Evolutionary conservation across 345 rosid species (phyloP).

Genomic region (Camelina laxa): DNA sequence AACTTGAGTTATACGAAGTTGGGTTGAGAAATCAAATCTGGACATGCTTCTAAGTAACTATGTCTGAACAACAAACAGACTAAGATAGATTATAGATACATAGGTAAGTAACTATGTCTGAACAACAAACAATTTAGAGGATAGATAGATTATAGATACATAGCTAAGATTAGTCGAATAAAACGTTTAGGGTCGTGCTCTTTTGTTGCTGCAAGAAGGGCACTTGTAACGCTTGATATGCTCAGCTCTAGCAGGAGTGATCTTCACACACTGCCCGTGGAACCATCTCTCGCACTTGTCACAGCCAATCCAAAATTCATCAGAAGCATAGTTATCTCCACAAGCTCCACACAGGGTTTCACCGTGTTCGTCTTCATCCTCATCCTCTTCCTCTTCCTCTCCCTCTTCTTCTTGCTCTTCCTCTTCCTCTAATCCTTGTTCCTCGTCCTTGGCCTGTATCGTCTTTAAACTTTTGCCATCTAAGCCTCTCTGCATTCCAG

Average conservation of each 20-base stretch:
- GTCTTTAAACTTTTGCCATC: conserved; percentile 54
- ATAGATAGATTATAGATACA: neutral
- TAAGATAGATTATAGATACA: conserved; percentile 1
- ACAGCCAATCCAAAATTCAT: conserved; percentile 89
- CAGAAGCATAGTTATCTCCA: conserved; percentile 71
- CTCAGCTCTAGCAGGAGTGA: conserved; percentile 85
- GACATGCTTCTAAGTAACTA: conserved; percentile 11
- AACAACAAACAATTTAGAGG: conserved; percentile 19
- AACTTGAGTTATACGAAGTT: conserved; percentile 26
- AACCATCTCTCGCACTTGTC: conserved; percentile 89
- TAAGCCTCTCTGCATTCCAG: conserved; percentile 54
- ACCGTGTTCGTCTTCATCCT: conserved; percentile 63
- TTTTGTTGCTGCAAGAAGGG: conserved; percentile 83
- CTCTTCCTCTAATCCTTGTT: conserved; percentile 53
- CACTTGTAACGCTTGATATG: conserved; percentile 88
- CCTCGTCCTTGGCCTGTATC: conserved; percentile 52
- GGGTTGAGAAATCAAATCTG: neutral
- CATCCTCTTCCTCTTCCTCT: conserved; percentile 59
- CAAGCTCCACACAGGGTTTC: conserved; percentile 85
- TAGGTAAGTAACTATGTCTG: conserved; percentile 15
- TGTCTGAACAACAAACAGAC: conserved; percentile 16
- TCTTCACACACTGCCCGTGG: conserved; percentile 84
- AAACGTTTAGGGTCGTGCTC: conserved; percentile 60
- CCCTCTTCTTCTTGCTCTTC: conserved; percentile 55
- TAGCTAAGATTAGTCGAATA: conserved; percentile 23